Base-by-base conservation (phyloP, 2,329 filamentous ascomycete genomes). In the Penicillium griseofulvum region DNA sequence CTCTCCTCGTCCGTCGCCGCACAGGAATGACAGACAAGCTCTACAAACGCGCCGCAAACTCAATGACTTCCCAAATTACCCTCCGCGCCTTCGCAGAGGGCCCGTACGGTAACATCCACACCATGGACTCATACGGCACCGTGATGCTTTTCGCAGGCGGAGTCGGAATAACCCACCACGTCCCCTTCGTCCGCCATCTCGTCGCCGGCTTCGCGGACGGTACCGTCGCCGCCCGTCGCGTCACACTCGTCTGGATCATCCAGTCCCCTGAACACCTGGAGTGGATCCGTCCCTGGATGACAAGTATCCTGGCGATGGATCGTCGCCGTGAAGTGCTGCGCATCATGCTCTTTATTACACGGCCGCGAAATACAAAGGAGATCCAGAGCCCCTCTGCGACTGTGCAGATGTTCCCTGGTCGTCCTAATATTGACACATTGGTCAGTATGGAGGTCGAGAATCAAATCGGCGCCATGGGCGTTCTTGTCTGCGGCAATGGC, bases 121-220 rank as follows among this genome's bases (percentile, higher is more conserved):
- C 86, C 57, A 86, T 97, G 61, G 87, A 91, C 73, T 97, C 92
- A 8, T 97, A 97, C 74, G 93, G 94, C 37, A 94, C 95, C 41
- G 86, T 87, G 42, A 84, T 99, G 60, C 87, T 99, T 54, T 91
- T 97, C 69, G 92, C 93, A 12, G 92, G 91, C 54, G 90, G 93
- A 54, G 91, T 94, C 5, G 94, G 94, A 59, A 97, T 99, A 75
- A 96, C 93, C 1, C 93, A 97, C 72, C 91, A 96, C 71, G 84
- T 97, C 29, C 90, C 91, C 33, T 96, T 95, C 72, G 83, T 97
- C 9, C 87, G 86, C 52, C 87, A 94, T 49, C 79, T 93, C 5
- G 82, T 93, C 55, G 77, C 85, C 51, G 88, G 88, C 4, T 88
- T 83, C 72, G 84, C 85, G 51, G 78, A 84, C 0, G 84, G 85